Evolutionary conservation across 305 asterid genomes (phyloP).

Genomic region (Solanum chacoense): DNA sequence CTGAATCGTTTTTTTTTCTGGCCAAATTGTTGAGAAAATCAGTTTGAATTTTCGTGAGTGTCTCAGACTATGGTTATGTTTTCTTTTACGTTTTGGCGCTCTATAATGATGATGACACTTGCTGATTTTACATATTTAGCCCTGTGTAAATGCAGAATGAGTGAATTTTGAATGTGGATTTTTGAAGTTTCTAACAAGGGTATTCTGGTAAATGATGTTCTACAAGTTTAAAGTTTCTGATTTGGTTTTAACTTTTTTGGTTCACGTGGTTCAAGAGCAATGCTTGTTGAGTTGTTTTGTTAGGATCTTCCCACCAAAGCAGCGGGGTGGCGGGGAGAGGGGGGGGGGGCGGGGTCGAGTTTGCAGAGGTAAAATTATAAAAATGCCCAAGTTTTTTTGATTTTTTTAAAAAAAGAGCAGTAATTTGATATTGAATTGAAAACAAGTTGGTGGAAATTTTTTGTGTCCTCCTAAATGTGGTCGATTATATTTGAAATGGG

Average conservation of each 20-base stretch:
- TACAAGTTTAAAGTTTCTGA: neutral
- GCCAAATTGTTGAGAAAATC: neutral
- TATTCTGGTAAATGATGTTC: neutral
- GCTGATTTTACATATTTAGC: neutral
- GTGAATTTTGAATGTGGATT: neutral
- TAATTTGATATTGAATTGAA: neutral
- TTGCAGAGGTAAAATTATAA: neutral
- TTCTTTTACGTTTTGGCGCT: neutral
- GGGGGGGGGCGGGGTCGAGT: too few relatives aligned
- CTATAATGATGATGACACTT: neutral
- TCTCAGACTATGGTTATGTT: neutral
- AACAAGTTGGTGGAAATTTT: neutral
- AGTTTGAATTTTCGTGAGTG: neutral
- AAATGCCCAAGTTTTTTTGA: neutral
- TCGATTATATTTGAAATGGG: neutral
- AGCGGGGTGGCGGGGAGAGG: neutral
- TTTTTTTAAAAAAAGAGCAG: neutral
- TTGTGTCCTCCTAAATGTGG: neutral
- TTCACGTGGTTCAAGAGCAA: conserved; percentile 5
- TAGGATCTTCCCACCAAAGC: neutral
- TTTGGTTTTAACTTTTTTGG: neutral
- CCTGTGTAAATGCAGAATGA: neutral
- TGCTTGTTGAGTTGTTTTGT: neutral
- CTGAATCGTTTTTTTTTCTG: neutral
- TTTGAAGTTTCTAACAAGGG: neutral